phyloP scores from a whole-genome alignment of 768 basidiomycete species.

The Royoungia palumana region DNA sequence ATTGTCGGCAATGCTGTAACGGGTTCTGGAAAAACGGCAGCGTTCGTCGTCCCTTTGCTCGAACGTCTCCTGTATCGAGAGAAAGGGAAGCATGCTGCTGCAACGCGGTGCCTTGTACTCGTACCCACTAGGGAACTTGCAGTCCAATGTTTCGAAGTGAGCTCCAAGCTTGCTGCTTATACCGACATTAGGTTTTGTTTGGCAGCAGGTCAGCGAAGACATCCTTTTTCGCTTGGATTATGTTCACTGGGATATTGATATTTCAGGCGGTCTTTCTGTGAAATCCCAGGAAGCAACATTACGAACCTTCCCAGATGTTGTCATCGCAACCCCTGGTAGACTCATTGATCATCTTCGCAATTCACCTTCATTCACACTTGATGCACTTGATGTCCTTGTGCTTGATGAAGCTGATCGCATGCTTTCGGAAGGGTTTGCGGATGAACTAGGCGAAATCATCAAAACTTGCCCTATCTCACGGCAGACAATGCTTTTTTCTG shows the following conservation, averaged over 20 bases:
- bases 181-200: constrained; percentile 90
- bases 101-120: constrained; percentile 85
- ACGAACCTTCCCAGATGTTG: constrained; percentile 84
- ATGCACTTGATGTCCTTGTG: constrained; percentile 88
- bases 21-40: constrained; percentile 97
- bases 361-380: constrained; percentile 88
- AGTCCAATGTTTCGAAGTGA: constrained; percentile 93
- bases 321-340: constrained; percentile 96
- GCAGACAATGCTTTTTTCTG: constrained; percentile 98
- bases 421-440: constrained; percentile 92
- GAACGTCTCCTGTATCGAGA: constrained; percentile 93
- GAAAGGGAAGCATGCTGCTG: constrained; percentile 80
- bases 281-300: constrained; percentile 88
- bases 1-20: constrained; percentile 95
- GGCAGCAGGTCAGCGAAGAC: constrained; percentile 69
- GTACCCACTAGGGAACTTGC: constrained; percentile 95
- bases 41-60: constrained; percentile 91
- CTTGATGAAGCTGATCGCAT: constrained; percentile 98
- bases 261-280: constrained; percentile 82
- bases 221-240: neutral
- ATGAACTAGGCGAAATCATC: constrained; percentile 92
- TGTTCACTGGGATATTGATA: constrained; percentile 5
- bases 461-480: constrained; percentile 81
- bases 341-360: constrained; percentile 97
- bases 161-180: constrained; percentile 75